phyloP scores from a whole-genome alignment of 225 moss, liverwort and hornwort species.

The Ulota crispa region DNA sequence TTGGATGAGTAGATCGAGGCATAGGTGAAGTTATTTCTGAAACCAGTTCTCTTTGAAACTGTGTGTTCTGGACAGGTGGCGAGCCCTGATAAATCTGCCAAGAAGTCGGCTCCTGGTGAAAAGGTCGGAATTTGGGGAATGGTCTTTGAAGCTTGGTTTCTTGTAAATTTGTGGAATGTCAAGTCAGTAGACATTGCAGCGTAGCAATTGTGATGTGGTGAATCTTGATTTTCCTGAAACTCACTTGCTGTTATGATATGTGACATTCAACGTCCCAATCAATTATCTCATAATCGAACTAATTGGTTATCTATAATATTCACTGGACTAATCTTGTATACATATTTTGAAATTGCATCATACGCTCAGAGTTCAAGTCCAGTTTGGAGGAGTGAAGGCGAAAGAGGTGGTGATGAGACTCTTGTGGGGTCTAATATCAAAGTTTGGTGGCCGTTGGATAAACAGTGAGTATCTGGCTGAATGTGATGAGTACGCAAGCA shows the following conservation, averaged over 20 bases:
- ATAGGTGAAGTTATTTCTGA: background rate
- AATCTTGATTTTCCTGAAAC: background rate
- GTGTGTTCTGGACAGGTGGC: constrained; percentile 44
- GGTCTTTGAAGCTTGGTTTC: background rate
- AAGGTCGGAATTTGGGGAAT: constrained; percentile 38
- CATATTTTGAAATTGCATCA: constrained; percentile 11
- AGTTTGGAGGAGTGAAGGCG: constrained; percentile 48
- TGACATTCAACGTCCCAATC: background rate
- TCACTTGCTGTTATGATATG: background rate
- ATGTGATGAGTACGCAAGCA: background rate
- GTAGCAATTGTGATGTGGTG: background rate
- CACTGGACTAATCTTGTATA: background rate
- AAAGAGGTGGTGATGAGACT: constrained; percentile 61
- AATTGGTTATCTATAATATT: background rate
- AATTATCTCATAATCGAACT: background rate
- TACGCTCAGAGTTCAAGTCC: constrained; percentile 34
- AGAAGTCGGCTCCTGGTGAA: constrained; percentile 47
- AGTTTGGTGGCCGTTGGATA: constrained; percentile 99
- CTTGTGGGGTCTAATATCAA: constrained; percentile 78
- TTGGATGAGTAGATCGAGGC: background rate
- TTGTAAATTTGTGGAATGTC: background rate
- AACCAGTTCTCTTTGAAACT: background rate
- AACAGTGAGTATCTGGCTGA: constrained; percentile 48
- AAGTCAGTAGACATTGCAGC: background rate
- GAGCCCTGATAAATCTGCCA: constrained; percentile 47